Evolutionary conservation across 148 eudicot species (phyloP).

Genomic region (Polygonum aviculare): DNA sequence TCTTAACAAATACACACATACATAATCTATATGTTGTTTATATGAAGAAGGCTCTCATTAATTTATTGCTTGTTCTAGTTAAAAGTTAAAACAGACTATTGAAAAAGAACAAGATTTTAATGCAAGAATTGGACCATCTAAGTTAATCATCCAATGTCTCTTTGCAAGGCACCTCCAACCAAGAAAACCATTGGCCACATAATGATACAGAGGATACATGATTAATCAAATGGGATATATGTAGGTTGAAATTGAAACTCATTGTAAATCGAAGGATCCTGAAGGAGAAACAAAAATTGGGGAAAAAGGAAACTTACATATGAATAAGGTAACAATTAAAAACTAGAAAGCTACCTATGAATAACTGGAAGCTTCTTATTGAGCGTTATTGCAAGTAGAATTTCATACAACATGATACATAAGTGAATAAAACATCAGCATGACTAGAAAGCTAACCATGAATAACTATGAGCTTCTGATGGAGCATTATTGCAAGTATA

Average conservation of each 20-base stretch:
- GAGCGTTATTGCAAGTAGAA: background rate
- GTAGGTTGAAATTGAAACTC: no score
- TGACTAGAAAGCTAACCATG: no score
- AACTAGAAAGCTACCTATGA: constrained; percentile 1
- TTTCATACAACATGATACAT: background rate
- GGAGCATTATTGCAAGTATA: no score
- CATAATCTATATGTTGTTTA: background rate
- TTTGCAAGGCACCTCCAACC: background rate
- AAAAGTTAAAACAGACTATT: background rate
- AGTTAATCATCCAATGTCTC: background rate
- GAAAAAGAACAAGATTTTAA: background rate
- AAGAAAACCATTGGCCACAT: background rate
- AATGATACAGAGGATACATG: no score
- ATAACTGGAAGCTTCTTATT: background rate
- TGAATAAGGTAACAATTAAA: no score
- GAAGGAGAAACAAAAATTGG: no score
- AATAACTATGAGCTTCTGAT: no score
- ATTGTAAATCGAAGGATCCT: no score
- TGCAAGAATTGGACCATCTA: background rate
- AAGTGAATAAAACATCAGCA: no score
- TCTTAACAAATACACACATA: constrained; percentile 9
- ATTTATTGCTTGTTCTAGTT: background rate
- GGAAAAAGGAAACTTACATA: no score
- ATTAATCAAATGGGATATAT: no score
- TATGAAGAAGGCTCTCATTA: background rate